Percentiles rank a stretch among this genome's conserved stretches.
Conservation (phyloP, 2,329 filamentous ascomycete species). For the Ambrosiella xylebori region DNA sequence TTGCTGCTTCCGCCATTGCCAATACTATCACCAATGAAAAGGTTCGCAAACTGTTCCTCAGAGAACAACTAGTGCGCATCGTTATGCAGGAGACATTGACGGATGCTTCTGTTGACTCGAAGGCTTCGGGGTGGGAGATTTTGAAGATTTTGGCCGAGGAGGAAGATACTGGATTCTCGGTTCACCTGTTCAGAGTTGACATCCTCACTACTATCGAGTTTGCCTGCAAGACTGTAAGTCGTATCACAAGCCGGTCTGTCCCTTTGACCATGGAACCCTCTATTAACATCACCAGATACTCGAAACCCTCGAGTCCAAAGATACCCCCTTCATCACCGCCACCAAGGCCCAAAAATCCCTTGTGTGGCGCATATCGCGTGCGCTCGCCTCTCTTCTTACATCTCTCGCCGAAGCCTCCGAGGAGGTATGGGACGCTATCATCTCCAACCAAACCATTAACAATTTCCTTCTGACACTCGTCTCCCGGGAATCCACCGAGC, state of each 20-base stretch:
- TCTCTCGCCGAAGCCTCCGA: conserved; percentile 41
- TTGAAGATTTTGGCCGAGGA: conserved; percentile 42
- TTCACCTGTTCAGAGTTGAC: conserved; percentile 46
- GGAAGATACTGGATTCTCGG: conserved; percentile 49
- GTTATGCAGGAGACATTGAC: conserved; percentile 47
- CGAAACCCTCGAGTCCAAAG: conserved; percentile 25
- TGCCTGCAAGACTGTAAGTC: conserved; percentile 33
- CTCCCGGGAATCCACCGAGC: conserved; percentile 23
- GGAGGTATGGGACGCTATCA: conserved; percentile 40
- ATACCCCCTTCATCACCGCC: conserved; percentile 28
- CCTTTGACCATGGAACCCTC: background rate
- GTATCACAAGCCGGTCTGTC: background rate
- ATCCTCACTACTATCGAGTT: conserved; percentile 42
- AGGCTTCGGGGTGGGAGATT: conserved; percentile 51
- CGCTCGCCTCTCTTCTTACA: conserved; percentile 34
- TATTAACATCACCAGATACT: conserved; percentile 21
- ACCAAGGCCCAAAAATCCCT: conserved; percentile 36
- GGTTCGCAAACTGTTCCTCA: conserved; percentile 46
- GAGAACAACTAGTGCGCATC: conserved; percentile 48
- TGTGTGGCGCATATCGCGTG: conserved; percentile 36
- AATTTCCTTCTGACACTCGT: conserved; percentile 38
- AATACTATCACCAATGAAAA: conserved; percentile 44
- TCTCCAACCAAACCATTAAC: conserved; percentile 29
- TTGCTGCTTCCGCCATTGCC: conserved; percentile 41
- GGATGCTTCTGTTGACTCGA: conserved; percentile 43